Evolutionary conservation across 495 filamentous ascomycete species (phyloP).

Genomic region (Talaromyces adpressus): DNA sequence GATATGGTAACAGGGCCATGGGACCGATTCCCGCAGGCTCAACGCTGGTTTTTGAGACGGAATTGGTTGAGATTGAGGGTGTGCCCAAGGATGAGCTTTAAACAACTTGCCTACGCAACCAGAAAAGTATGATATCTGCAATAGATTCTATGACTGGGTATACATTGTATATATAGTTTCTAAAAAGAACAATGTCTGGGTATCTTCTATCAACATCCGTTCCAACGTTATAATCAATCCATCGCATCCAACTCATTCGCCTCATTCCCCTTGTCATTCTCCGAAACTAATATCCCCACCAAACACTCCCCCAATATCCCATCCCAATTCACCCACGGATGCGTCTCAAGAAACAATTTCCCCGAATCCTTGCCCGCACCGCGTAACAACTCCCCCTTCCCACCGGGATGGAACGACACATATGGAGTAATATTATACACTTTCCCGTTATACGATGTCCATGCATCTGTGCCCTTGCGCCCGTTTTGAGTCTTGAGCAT

Average conservation of each 20-base stretch:
- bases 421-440: conserved; percentile 95
- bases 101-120: neutral
- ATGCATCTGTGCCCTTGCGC: conserved; percentile 75
- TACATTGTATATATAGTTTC: neutral
- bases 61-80: conserved; percentile 80
- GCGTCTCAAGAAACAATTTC: conserved; percentile 81
- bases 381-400: conserved; percentile 75
- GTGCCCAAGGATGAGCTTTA: conserved; percentile 58
- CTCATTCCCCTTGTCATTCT: conserved; percentile 50
- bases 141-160: neutral
- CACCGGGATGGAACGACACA: conserved; percentile 84
- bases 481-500: conserved; percentile 69
- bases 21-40: conserved; percentile 74
- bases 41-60: conserved; percentile 88
- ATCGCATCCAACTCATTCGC: conserved; percentile 56
- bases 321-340: conserved; percentile 98
- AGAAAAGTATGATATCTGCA: neutral
- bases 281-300: conserved; percentile 76
- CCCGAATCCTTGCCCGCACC: conserved; percentile 64
- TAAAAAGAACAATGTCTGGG: conserved; percentile 1
- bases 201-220: conserved; percentile 3
- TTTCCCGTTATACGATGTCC: conserved; percentile 77
- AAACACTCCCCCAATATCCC: conserved; percentile 82
- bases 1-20: conserved; percentile 68
- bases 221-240: conserved; percentile 43